Evolutionary conservation across 2,329 filamentous ascomycete species (phyloP), one percentile per base, ranked within the genome.

Genomic region (Cercospora brassicicola): DNA sequence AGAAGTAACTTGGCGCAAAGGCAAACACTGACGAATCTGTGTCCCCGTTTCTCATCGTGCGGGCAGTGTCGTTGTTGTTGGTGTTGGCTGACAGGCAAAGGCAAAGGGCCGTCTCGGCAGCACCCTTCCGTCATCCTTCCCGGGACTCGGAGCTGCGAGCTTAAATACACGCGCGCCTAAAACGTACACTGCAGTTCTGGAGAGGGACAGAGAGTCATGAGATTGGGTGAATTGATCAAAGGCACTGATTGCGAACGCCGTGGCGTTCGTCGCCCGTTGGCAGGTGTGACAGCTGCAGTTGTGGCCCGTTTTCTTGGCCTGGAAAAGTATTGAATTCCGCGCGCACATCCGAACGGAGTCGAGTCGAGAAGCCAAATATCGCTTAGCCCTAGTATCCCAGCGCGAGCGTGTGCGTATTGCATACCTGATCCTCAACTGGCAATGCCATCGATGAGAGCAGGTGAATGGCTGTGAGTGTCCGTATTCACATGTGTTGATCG

Each of bases 101-200:
- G n/a, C 39, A 20, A 48, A 20, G 42, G 42, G 8, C n/a, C n/a
- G 42, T 48, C 42, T 48, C 42, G 42, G 42, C 45, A 51, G 45
- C 45, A 51, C 18, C 45, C 45, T 51, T 51, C 45, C 45, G 45
- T 11, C 45, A 51, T 51, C 45, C 18, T 51, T 20, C 18, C 45
- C 10, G 45, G n/a, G 9, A 20, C 18, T 51, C 45, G 56, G 26
- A 57, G 53, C 30, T 30, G 26, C 30, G 56, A 59, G 56, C 56
- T 59, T 59, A 23, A 59, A 33, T 59, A 59, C 56, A 59, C 56
- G 56, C 56, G 56, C 56, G 56, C 56, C 20, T 59, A 59, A 20
- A 28, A 18, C n/a, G 23, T 30, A 15, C 26, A 57, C 13, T 57
- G 53, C 53, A 23, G 11, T 20, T 51, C n/a, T 23, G 42, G 4